Evolutionary conservation across 495 filamentous ascomycete species (phyloP).

Genomic region (Podospora didyma): DNA sequence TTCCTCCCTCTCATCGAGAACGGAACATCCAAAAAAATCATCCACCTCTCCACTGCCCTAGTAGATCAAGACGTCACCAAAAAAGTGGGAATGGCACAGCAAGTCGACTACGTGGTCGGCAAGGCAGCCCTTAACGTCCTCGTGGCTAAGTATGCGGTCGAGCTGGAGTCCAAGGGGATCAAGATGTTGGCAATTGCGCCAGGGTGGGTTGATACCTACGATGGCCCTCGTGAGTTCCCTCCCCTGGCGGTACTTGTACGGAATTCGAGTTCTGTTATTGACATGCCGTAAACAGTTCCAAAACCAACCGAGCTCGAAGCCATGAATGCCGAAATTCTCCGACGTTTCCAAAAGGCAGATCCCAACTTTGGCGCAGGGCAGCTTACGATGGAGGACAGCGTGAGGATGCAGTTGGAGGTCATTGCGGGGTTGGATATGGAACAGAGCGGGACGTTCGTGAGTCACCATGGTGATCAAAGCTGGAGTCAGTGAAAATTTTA

Average conservation of each 20-base stretch:
- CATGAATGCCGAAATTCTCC: background rate
- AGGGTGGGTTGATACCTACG: conserved; percentile 24
- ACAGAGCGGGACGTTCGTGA: background rate
- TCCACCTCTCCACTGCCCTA: conserved; percentile 47
- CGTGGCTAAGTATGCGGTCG: conserved; percentile 42
- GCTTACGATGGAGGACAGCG: background rate
- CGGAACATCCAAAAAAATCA: conserved; percentile 52
- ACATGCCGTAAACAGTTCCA: background rate
- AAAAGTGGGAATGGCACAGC: conserved; percentile 15
- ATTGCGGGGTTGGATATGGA: background rate
- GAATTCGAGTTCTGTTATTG: background rate
- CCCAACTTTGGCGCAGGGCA: background rate
- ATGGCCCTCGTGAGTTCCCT: conserved; percentile 8
- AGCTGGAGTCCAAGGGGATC: conserved; percentile 45
- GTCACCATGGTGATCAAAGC: background rate
- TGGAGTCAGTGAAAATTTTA: no score
- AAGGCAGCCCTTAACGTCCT: conserved; percentile 39
- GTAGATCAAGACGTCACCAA: conserved; percentile 34
- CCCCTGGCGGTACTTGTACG: no score
- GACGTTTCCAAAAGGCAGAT: background rate
- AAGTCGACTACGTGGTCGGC: conserved; percentile 23
- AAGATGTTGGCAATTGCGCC: conserved; percentile 40
- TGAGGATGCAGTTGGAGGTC: background rate
- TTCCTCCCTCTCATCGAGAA: conserved; percentile 50
- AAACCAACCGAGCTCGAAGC: background rate